A percentile compares a stretch with the other conserved stretches of the same genome.
Evolutionary conservation across 768 basidiomycete species (phyloP).

Genomic region (Naganishia kalamii): DNA sequence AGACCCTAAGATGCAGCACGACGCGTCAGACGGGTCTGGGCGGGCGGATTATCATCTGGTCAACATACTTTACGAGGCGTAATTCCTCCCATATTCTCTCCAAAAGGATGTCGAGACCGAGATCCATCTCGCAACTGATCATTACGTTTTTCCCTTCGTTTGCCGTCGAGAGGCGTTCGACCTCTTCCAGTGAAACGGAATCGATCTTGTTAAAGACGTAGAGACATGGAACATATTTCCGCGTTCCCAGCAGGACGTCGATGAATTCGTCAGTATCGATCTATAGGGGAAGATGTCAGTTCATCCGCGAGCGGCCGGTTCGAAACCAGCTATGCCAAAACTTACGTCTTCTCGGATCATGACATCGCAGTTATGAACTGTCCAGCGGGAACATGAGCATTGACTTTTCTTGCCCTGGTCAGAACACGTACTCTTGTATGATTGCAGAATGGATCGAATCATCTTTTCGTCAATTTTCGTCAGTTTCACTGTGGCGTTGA

Average conservation of each 20-base stretch:
- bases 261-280: constrained; percentile 95
- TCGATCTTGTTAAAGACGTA: constrained; percentile 97
- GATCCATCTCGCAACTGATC: constrained; percentile 88
- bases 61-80: constrained; percentile 39
- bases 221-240: constrained; percentile 91
- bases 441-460: constrained; percentile 81
- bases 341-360: constrained; percentile 96
- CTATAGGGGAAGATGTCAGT: constrained; percentile 47
- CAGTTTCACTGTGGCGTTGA: constrained; percentile 81
- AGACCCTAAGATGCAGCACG: constrained; percentile 85
- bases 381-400: background rate
- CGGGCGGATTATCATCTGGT: background rate
- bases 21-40: background rate
- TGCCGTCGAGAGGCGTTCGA: constrained; percentile 37
- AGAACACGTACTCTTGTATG: constrained; percentile 64
- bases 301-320: constrained; percentile 15
- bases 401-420: background rate
- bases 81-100: constrained; percentile 50
- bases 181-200: constrained; percentile 49
- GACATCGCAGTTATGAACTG: constrained; percentile 67
- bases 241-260: constrained; percentile 90
- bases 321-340: constrained; percentile 23
- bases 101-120: constrained; percentile 58
- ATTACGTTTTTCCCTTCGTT: constrained; percentile 77
- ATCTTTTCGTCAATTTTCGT: constrained; percentile 94